Base-by-base conservation (phyloP, 805 yeast species). In the Priceomyces haplophilus region DNA sequence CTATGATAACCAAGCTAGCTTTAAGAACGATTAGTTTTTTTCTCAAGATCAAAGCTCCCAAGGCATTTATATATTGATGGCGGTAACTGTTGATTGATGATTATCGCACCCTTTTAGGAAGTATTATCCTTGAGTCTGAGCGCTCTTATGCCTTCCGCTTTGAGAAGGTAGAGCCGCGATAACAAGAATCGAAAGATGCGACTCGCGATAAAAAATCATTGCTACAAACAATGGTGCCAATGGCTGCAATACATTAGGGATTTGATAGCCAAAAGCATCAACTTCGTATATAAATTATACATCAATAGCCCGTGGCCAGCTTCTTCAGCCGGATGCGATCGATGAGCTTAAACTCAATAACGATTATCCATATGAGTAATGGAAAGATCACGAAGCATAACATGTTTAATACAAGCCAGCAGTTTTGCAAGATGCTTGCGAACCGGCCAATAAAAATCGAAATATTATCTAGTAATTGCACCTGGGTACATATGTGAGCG, bases 331-430 rank as follows among this genome's bases (percentile, higher is more conserved):
- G 31, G 15, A 27, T n/a, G 15, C n/a, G 11, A 27, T 27, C n/a
- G 11, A 27, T 30, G 3, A 53, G 6, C 33, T 45, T 52, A 23
- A 49, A 36, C 40, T 50, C 61, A 8, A 58, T 30, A 10, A 52
- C 18, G 12, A 53, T 13, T 7, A 51, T 31, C 64, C 64, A 61
- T 3, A 53, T 42, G 27, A 54, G 29, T 8, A 55, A 33, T 4
- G 65, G 65, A 8, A 57, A 37, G 3, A 58, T 4, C 2, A 50
- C 47, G 34, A 58, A 52, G 35, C 55, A 48, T 7, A 49, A 46
- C n/a, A 49, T 38, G 31, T 48, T 52, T 15, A 55, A 44, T 2
- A 55, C 56, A 10, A 48, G 38, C 47, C 54, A 47, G 37, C 58
- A 51, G 35, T 48, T 51, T 18, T 30, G 42, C n/a, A 58, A 38